These are phyloP conservation scores for Fusarium decemcellulare DNA, from an alignment of 2,329 filamentous ascomycete species.

Conservation along the genomic window DNA sequence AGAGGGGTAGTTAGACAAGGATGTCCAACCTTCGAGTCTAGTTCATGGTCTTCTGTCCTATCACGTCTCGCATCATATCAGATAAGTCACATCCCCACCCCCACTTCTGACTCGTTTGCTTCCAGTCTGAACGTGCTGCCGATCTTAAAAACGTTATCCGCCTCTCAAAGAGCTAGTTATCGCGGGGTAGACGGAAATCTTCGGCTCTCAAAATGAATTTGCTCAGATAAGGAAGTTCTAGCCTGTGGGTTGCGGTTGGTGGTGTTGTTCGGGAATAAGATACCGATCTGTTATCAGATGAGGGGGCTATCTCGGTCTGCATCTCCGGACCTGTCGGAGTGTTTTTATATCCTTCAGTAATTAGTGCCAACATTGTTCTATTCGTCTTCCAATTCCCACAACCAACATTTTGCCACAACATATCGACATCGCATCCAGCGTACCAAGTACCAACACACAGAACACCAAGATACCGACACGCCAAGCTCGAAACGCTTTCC, in stretches of 20 bases:
- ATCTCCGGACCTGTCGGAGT: no score
- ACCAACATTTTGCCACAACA: no score
- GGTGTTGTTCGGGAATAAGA: neutral
- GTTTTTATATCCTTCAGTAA: no score
- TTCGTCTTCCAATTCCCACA: no score
- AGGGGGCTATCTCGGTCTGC: neutral
- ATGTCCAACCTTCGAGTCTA: no score
- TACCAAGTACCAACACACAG: neutral
- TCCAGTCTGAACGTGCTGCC: neutral
- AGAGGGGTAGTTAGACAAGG: no score
- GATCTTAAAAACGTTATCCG: neutral
- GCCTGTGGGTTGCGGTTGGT: neutral
- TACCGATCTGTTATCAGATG: no score
- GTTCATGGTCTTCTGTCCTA: neutral
- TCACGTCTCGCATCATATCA: neutral
- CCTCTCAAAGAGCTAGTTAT: neutral
- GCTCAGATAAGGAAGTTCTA: neutral
- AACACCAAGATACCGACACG: neutral
- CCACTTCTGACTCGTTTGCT: neutral
- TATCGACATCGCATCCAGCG: no score
- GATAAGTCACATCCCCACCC: neutral
- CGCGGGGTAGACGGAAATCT: conserved; percentile 2
- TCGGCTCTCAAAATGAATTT: conserved; percentile 1
- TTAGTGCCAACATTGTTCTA: no score
- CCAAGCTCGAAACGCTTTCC: neutral